Evolutionary conservation across 805 yeast genomes (phyloP).

Genomic region (Sugiyamaella chiloensis): DNA sequence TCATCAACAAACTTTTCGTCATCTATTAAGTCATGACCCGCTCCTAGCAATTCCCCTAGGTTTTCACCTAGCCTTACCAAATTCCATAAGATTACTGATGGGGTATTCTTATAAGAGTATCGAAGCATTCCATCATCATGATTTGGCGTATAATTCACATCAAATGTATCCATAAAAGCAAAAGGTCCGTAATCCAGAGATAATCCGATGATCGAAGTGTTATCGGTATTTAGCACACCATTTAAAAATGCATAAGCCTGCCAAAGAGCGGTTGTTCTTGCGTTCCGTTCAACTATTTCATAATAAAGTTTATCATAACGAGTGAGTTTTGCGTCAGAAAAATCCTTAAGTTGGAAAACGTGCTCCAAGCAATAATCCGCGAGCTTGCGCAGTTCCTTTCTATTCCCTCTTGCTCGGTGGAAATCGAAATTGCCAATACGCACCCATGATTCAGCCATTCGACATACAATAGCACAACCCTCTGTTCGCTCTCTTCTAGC

Average conservation of each 20-base stretch:
- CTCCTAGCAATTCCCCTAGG: conserved; percentile 76
- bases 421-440: conserved; percentile 86
- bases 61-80: conserved; percentile 80
- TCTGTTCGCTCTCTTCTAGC: conserved; percentile 70
- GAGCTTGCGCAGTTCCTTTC: conserved; percentile 56
- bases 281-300: conserved; percentile 71
- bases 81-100: conserved; percentile 91
- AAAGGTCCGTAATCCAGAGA: conserved; percentile 95
- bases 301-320: conserved; percentile 69
- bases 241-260: conserved; percentile 90
- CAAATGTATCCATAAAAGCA: conserved; percentile 81
- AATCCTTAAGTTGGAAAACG: conserved; percentile 39
- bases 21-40: conserved; percentile 52
- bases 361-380: conserved; percentile 72
- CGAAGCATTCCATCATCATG: conserved; percentile 74
- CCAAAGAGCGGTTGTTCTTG: conserved; percentile 75
- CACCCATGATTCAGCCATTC: conserved; percentile 85
- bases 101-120: conserved; percentile 80
- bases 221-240: conserved; percentile 93
- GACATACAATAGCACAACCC: conserved; percentile 76
- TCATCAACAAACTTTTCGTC: conserved; percentile 38
- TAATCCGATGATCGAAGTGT: conserved; percentile 83
- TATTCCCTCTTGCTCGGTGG: conserved; percentile 68
- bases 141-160: conserved; percentile 82
- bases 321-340: conserved; percentile 36